Evolutionary conservation across 371 early-diverging fungal genomes (phyloP), one percentile per base, ranked within the genome.

Genomic region (Actinomucor elegans): DNA sequence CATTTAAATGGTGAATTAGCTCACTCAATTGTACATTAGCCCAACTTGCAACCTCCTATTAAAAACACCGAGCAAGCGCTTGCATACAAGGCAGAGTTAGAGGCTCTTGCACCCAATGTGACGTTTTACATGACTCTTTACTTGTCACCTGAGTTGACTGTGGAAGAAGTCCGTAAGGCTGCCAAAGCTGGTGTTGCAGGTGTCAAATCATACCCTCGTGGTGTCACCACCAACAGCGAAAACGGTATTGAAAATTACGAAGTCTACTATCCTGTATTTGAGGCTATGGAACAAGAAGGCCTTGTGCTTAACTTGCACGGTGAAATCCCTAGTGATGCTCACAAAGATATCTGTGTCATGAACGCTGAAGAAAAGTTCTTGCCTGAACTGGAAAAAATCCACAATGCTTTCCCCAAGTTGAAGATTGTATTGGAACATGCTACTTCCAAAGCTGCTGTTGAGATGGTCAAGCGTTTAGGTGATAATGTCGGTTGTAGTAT

Each of bases 221-320:
- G 98, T 28, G 99, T 98, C 20, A 98, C 99, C 0, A 98, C 99
- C 54, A 97, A 98, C 84, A 89, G 90, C 55, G 96, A 97, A 50
- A 83, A 84, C 51, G 98, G 98, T 43, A 94, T 98, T 56, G 92
- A 94, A 57, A 85, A 83, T 62, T 94, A 95, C 60, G 86, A 87
- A 38, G 69, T 83, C 9, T 98, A 96, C 73, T 95, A 96, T 64
- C 88, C 86, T 32, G 90, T 96, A 10, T 98, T 98, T 74, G 57
- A 81, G 49, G 96, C 96, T 5, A 98, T 98, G 98, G 89, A 96
- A 70, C 90, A 94, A 48, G 81, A 77, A 48, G 93, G 90, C 35
- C 85, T 98, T 90, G 92, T 97, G 0, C 77, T 98, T 41, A 96
- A 96, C 64, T 73, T 98, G 59, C 99, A 98, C 64, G 97, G 97